A percentile compares a stretch with the other conserved stretches of the same genome.
phyloP scores from a whole-genome alignment of 2,329 filamentous ascomycete species.

The Xylaria sp. region DNA sequence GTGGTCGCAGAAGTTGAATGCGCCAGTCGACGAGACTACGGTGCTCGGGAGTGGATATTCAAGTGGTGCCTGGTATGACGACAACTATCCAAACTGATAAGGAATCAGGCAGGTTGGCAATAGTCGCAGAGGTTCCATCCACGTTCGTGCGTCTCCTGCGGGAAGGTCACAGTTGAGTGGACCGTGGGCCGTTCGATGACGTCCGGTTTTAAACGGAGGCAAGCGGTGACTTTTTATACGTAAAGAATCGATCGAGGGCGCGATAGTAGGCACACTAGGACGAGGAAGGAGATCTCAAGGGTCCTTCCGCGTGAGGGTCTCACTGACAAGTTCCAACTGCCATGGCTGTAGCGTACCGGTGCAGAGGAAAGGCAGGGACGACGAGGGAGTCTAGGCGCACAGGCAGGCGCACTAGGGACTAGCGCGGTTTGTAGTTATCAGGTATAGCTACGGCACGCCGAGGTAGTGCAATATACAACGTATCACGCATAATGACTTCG shows the following conservation, averaged over 20 bases:
- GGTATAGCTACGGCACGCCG: too few relatives aligned
- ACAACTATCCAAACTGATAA: constrained; percentile 17
- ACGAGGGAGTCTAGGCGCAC: too few relatives aligned
- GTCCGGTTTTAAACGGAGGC: neutral
- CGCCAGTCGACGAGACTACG: constrained; percentile 32
- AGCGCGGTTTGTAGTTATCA: too few relatives aligned
- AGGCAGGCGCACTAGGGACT: too few relatives aligned
- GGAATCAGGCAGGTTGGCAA: neutral
- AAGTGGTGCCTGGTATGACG: constrained; percentile 22
- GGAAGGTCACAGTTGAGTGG: too few relatives aligned
- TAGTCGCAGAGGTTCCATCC: neutral
- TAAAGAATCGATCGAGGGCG: neutral
- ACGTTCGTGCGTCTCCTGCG: too few relatives aligned
- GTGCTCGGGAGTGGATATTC: constrained; percentile 26
- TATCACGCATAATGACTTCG: too few relatives aligned
- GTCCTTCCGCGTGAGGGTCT: neutral
- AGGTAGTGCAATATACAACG: too few relatives aligned
- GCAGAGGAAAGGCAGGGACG: too few relatives aligned
- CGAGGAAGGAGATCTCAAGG: neutral
- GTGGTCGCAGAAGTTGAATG: constrained; percentile 34
- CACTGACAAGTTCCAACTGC: too few relatives aligned
- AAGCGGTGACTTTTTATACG: neutral
- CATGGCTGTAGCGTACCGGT: too few relatives aligned
- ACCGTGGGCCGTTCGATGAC: neutral
- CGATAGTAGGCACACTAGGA: neutral